These are phyloP conservation scores for Alternaria infectoria DNA, from an alignment of 2,329 filamentous ascomycete species.

Conservation along the genomic window DNA sequence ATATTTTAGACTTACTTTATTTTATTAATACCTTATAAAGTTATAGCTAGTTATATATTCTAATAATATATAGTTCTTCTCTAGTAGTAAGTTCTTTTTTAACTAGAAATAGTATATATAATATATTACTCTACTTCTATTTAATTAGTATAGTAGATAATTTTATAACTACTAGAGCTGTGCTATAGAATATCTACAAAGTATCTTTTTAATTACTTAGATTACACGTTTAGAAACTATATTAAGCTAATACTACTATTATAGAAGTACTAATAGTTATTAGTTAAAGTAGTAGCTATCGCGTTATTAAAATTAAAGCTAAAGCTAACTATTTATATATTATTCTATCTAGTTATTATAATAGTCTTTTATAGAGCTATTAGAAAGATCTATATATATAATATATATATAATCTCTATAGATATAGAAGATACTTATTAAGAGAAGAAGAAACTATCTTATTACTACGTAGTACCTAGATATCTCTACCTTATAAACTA, in stretches of 20 bases:
- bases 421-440: slow-evolving; percentile 1
- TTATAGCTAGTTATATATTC: background rate
- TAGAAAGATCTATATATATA: background rate
- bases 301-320: background rate
- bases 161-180: background rate
- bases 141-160: background rate
- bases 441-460: background rate
- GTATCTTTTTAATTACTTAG: background rate
- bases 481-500: background rate
- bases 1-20: background rate
- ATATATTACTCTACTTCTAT: background rate
- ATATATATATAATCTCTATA: background rate
- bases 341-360: background rate
- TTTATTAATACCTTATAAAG: background rate
- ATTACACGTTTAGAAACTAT: background rate
- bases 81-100: background rate
- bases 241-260: slow-evolving; percentile 10
- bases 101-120: background rate
- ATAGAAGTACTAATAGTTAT: slow-evolving; percentile 3
- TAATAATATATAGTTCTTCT: background rate
- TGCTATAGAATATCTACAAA: slow-evolving; percentile 2
- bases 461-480: background rate
- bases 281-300: background rate
- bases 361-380: background rate
- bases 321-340: background rate